Percentiles rank a stretch among this genome's conserved stretches.
Evolutionary conservation across 2,329 filamentous ascomycete genomes (phyloP).

Genomic region (Beauveria pseudobassiana): DNA sequence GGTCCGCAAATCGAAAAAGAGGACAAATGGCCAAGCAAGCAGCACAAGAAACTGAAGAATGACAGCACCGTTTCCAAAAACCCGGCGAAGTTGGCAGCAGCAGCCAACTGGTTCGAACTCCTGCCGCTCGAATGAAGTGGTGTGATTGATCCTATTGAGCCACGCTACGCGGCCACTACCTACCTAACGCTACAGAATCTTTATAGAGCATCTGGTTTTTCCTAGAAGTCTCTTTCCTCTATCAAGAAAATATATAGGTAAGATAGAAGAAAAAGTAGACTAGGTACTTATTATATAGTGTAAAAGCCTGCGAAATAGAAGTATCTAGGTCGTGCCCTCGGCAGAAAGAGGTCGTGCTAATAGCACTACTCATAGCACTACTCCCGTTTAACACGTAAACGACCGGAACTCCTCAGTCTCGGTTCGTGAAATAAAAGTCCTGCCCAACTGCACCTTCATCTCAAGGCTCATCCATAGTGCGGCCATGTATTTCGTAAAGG

Average conservation of each 20-base stretch:
- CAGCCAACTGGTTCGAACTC: slow-evolving; percentile 4
- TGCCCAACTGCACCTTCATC: no score
- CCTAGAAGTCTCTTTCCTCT: no score
- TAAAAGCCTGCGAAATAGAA: no score
- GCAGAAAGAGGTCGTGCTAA: no score
- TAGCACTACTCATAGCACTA: no score
- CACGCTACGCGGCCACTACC: neutral
- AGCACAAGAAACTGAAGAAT: neutral
- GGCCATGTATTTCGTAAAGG: slow-evolving; percentile 29
- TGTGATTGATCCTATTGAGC: neutral
- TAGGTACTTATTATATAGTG: no score
- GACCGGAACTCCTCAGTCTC: no score
- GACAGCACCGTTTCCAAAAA: neutral
- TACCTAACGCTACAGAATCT: neutral
- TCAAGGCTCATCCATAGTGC: neutral
- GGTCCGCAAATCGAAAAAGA: neutral
- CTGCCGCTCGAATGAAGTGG: neutral
- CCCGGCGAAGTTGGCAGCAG: neutral
- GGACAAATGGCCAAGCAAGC: neutral
- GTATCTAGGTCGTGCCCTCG: no score
- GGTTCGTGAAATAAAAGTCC: no score
- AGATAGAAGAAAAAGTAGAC: no score
- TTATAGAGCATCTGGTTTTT: no score
- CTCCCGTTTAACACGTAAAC: neutral
- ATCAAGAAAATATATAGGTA: no score